Conservation (phyloP, 2,329 filamentous ascomycete species). For the Claviceps spartinae region DNA sequence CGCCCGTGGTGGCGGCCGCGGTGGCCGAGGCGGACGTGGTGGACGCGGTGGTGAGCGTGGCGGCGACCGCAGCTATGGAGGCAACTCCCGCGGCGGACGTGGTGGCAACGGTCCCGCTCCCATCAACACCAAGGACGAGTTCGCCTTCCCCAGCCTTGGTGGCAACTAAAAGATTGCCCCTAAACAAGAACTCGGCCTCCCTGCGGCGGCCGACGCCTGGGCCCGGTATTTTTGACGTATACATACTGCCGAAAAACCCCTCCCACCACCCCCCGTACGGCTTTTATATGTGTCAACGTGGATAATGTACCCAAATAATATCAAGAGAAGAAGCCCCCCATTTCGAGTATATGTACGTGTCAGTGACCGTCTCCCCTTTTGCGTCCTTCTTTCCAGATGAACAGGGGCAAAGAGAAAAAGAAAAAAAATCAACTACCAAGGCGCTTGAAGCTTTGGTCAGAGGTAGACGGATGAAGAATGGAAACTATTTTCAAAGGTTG, state of each 20-base stretch:
- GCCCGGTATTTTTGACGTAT: constrained; percentile 4
- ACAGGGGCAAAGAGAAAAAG: background rate
- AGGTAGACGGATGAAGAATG: too few relatives aligned
- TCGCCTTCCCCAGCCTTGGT: constrained; percentile 48
- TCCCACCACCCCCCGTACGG: background rate
- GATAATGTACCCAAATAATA: constrained; percentile 3
- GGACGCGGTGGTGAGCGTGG: constrained; percentile 37
- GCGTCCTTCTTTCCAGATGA: background rate
- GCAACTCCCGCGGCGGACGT: constrained; percentile 29
- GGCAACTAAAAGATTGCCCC: constrained; percentile 29
- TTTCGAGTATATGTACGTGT: background rate
- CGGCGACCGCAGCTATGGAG: constrained; percentile 31
- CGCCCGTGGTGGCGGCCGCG: constrained; percentile 35
- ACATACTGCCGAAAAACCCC: constrained; percentile 5
- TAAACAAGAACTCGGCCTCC: background rate
- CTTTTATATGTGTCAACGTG: constrained; percentile 3
- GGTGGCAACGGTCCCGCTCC: constrained; percentile 19
- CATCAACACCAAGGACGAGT: constrained; percentile 45
- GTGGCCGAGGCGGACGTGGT: constrained; percentile 38
- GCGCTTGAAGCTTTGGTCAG: background rate
- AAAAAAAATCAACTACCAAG: background rate
- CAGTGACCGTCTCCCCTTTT: background rate
- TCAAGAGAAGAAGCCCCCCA: background rate
- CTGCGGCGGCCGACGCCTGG: background rate
- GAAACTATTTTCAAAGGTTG: too few relatives aligned